Evolutionary conservation across 805 yeast species (phyloP).

Genomic region (Saccharomycopsis selenospora): DNA sequence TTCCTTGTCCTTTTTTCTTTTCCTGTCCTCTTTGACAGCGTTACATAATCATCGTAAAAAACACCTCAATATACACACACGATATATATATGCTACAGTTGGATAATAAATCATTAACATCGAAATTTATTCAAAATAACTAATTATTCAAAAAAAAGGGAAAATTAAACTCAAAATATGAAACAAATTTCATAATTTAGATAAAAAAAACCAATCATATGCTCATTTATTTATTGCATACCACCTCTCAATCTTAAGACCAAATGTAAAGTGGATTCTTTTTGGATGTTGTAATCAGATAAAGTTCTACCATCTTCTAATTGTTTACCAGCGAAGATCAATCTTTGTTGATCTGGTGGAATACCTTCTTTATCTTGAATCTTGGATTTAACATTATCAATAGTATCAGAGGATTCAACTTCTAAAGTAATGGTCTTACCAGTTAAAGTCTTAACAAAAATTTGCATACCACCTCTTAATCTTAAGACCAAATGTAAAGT

Average conservation of each 20-base stretch:
- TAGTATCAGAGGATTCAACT: slow-evolving; percentile 95
- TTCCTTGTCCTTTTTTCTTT: too few relatives aligned
- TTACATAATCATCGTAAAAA: too few relatives aligned
- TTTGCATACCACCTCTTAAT: slow-evolving; percentile 62
- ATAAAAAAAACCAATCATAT: too few relatives aligned
- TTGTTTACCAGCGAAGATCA: slow-evolving; percentile 95
- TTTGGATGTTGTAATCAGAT: slow-evolving; percentile 95
- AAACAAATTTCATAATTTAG: too few relatives aligned
- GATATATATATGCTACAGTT: too few relatives aligned
- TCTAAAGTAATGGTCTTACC: slow-evolving; percentile 84
- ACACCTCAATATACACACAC: too few relatives aligned
- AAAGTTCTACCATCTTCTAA: slow-evolving; percentile 93
- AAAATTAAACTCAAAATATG: too few relatives aligned
- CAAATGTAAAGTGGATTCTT: slow-evolving; percentile 92
- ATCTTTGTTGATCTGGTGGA: slow-evolving; percentile 95
- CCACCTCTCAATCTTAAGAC: slow-evolving; percentile 98
- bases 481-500: slow-evolving; percentile 74
- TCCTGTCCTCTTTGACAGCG: too few relatives aligned
- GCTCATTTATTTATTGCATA: too few relatives aligned
- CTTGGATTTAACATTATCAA: slow-evolving; percentile 92
- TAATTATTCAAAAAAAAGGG: too few relatives aligned
- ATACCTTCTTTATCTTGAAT: slow-evolving; percentile 96
- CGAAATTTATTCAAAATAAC: too few relatives aligned
- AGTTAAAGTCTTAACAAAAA: slow-evolving; percentile 32
- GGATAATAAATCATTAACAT: too few relatives aligned